These are phyloP conservation scores for Berkeleyomyces basicola DNA, from an alignment of 2,329 filamentous ascomycete genomes.

Conservation along the genomic window DNA sequence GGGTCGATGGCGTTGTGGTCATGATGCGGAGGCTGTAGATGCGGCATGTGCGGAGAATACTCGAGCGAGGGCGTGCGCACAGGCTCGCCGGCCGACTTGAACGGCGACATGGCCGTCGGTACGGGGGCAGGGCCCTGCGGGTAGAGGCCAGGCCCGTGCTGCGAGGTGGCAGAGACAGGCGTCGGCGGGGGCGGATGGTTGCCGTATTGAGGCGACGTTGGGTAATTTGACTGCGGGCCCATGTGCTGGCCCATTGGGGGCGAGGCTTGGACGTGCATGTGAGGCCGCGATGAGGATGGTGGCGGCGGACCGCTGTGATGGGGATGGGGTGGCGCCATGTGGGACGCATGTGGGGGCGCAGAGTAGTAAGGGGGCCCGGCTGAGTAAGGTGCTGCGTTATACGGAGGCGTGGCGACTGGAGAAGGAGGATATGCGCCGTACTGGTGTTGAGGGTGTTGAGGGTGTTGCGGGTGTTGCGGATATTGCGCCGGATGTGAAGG, in stretches of 20 bases:
- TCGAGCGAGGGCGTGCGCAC: constrained; percentile 19
- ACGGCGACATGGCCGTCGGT: constrained; percentile 14
- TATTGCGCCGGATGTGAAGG: constrained; percentile 21
- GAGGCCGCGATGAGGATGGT: constrained; percentile 9
- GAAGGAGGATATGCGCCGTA: constrained; percentile 25
- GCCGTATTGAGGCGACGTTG: constrained; percentile 15
- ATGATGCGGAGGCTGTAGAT: constrained; percentile 17
- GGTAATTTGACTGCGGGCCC: constrained; percentile 20
- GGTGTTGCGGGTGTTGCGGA: constrained; percentile 21
- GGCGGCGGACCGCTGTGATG: constrained; percentile 5
- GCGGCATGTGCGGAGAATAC: constrained; percentile 26
- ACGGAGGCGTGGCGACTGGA: constrained; percentile 37
- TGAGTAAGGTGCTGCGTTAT: constrained; percentile 25
- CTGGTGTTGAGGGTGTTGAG: constrained; percentile 23
- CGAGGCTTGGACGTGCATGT: constrained; percentile 16
- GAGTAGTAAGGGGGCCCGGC: constrained; percentile 20
- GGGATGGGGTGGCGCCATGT: constrained; percentile 19
- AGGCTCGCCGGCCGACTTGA: constrained; percentile 5
- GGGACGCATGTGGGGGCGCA: constrained; percentile 15
- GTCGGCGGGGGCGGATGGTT: constrained; percentile 21
- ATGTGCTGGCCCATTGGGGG: constrained; percentile 20
- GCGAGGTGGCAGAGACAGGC: constrained; percentile 15
- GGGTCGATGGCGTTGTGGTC: constrained; percentile 27
- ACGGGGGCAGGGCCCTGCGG: neutral
- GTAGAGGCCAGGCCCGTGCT: constrained; percentile 15